Evolutionary conservation across 768 basidiomycete species (phyloP).

Genomic region (Boletus rubroflammeus): DNA sequence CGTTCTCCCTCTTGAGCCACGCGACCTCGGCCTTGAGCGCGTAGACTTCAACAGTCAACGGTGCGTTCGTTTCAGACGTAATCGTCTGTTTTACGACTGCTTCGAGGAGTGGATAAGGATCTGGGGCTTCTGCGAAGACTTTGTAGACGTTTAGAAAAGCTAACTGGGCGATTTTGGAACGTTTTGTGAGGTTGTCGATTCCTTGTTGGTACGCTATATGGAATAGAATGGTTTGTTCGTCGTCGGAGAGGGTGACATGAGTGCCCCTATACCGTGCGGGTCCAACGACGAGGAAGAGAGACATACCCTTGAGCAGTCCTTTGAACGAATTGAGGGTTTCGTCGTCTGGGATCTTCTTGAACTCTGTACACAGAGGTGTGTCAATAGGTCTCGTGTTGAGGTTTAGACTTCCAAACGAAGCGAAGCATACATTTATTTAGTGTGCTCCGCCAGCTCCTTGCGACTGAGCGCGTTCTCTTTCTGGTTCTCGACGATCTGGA

Average conservation of each 20-base stretch:
- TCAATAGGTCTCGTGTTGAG: background rate
- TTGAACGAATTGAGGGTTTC: constrained; percentile 89
- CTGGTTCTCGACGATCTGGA: constrained; percentile 97
- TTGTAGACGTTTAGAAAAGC: constrained; percentile 98
- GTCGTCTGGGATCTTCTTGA: constrained; percentile 90
- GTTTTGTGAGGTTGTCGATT: constrained; percentile 92
- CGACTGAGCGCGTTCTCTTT: constrained; percentile 94
- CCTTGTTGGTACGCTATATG: constrained; percentile 86
- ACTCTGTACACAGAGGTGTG: constrained; percentile 52
- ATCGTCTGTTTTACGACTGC: constrained; percentile 95
- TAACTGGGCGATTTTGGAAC: constrained; percentile 89
- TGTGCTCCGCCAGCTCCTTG: constrained; percentile 92
- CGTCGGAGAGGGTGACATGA: no score
- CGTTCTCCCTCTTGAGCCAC: constrained; percentile 77
- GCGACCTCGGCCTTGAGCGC: constrained; percentile 73
- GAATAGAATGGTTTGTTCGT: background rate
- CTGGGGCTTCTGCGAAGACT: constrained; percentile 92
- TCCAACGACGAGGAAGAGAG: background rate
- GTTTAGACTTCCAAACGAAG: no score
- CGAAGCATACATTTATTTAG: constrained; percentile 69
- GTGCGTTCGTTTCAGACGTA: constrained; percentile 44
- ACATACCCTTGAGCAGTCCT: constrained; percentile 77
- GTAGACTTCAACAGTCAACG: constrained; percentile 58
- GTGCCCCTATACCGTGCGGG: background rate
- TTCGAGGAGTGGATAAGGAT: constrained; percentile 95